Evolutionary conservation across 1,284 basidiomycete species (phyloP), one percentile per base, ranked within the genome.

Genomic region (Microbotryum violaceum): DNA sequence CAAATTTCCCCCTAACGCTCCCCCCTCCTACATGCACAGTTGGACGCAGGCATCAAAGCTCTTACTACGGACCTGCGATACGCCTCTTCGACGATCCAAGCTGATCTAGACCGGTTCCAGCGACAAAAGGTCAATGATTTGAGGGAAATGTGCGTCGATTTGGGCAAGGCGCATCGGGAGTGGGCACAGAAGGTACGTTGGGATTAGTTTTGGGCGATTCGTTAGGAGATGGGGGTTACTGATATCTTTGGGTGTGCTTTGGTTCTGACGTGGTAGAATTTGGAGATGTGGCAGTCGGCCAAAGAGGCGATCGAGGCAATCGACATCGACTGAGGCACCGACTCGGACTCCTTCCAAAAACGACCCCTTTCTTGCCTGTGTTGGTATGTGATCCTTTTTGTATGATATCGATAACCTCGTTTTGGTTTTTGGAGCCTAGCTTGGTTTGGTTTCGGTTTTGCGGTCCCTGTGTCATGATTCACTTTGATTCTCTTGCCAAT

Each of bases 121-220:
- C 82, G 96, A 23, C 92, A 97, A 78, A 99, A 99, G 75, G 94
- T 99, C 6, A 89, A 90, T 4, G 96, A 99, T 78, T 72, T 98
- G 65, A 81, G 90, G 47, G 87, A 93, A 73, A 91, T 98, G 88
- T 80, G 88, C 56, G 87, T 97, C 66, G 84, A 84, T 71, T 88
- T 97, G 81, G 90, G 91, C 1, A 82, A 83, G 69, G 86, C 86
- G 64, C 96, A 99, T 75, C 83, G 88, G 54, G 94, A 98, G 67
- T 97, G 91, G 89, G 94, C 91, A 74, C 84, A 87, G 77, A 89
- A 91, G 83, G 91, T 91, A 65, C 58, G 78, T 75, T 50, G 31
- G 2, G 4, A 27, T 27, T 27, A 3, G 6, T 6, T 31, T 31
- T 31, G 31, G 31, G 31, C 31, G 31, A 31, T 31, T 31, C 31